A percentile compares a stretch with the other conserved stretches of the same genome.
These are phyloP conservation scores for Melastoma candidum DNA, from an alignment of 441 rosid genomes.

Conservation along the genomic window DNA sequence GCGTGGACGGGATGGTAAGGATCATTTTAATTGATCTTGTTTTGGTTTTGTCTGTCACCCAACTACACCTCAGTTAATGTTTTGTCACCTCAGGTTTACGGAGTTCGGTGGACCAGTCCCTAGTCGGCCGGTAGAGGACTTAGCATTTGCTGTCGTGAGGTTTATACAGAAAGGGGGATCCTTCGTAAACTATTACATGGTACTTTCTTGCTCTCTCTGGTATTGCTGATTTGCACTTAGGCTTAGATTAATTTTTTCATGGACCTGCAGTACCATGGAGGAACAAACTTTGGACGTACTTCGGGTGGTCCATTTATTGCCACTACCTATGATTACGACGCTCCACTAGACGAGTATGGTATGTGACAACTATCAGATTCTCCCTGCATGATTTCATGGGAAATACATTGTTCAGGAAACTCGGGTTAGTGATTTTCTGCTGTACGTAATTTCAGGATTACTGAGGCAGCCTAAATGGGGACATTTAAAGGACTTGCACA, in stretches of 20 bases:
- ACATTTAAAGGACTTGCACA: slow-evolving; percentile 16
- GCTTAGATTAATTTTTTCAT: background rate
- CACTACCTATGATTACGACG: slow-evolving; percentile 15
- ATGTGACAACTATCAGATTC: background rate
- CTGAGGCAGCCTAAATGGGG: slow-evolving; percentile 21
- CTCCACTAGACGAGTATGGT: slow-evolving; percentile 17
- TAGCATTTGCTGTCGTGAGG: slow-evolving; percentile 17
- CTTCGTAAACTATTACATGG: slow-evolving; percentile 16
- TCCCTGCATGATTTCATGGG: background rate
- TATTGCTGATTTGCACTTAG: background rate
- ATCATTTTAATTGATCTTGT: background rate
- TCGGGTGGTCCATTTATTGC: slow-evolving; percentile 19
- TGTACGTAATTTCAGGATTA: slow-evolving; percentile 4
- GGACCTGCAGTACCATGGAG: slow-evolving; percentile 15
- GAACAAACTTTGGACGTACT: slow-evolving; percentile 19
- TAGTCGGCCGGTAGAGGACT: slow-evolving; percentile 14
- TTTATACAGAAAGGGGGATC: slow-evolving; percentile 21
- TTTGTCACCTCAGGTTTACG: slow-evolving; percentile 7
- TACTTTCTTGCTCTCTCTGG: background rate
- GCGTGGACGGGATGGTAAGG: slow-evolving; percentile 18
- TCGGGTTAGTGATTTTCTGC: background rate
- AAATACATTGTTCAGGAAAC: background rate
- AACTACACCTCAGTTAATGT: background rate
- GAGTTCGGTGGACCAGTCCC: slow-evolving; percentile 18
- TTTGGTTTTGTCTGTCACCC: too few relatives aligned